phyloP scores from a whole-genome alignment of 1,284 basidiomycete species.

The Cutaneotrichosporon spelunceum region DNA sequence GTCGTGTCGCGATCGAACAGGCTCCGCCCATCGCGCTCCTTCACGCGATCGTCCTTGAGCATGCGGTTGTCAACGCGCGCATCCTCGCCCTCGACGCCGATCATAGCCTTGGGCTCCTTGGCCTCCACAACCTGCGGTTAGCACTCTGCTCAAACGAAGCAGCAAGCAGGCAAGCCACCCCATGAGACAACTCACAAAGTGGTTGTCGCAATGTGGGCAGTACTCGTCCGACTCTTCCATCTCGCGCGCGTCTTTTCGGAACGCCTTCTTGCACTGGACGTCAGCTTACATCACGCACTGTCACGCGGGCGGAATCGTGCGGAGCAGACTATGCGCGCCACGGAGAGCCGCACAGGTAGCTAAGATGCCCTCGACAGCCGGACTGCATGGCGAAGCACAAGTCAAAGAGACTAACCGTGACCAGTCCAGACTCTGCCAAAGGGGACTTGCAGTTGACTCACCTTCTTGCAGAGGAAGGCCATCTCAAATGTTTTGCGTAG shows the following conservation, averaged over 20 bases:
- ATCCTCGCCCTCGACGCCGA: constrained; percentile 88
- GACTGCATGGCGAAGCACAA: no score
- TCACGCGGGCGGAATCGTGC: no score
- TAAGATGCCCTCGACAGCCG: no score
- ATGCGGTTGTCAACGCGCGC: constrained; percentile 76
- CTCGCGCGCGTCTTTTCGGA: constrained; percentile 83
- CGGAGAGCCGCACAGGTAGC: no score
- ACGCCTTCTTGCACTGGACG: constrained; percentile 79
- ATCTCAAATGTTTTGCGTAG: constrained; percentile 81
- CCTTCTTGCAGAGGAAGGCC: constrained; percentile 91
- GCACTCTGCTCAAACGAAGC: not conserved
- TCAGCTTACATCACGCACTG: constrained; percentile 9
- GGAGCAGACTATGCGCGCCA: no score
- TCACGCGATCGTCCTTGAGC: constrained; percentile 67
- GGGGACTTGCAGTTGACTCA: constrained; percentile 15
- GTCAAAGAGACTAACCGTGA: no score
- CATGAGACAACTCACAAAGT: constrained; percentile 72
- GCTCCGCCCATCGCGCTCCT: constrained; percentile 56
- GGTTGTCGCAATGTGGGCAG: constrained; percentile 97
- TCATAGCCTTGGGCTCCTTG: constrained; percentile 79
- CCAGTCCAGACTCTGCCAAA: no score
- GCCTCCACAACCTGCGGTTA: constrained; percentile 76
- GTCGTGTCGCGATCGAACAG: constrained; percentile 53
- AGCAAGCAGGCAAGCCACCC: no score
- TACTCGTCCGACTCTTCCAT: constrained; percentile 97